Percentiles rank a stretch among this genome's conserved stretches.
Evolutionary conservation across 2,329 filamentous ascomycete species (phyloP).

Genomic region (Botrytis squamosa): DNA sequence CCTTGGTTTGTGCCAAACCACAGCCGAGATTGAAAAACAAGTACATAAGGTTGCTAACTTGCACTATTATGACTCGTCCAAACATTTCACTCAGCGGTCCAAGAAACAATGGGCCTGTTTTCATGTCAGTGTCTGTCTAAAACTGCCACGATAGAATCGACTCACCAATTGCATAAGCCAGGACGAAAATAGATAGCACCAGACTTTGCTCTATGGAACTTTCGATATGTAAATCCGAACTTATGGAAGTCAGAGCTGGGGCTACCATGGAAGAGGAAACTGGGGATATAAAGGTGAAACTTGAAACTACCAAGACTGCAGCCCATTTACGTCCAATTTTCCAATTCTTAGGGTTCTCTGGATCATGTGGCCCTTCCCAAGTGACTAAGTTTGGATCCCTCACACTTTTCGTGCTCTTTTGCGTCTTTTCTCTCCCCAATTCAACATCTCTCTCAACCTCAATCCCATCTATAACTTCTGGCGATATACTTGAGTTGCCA

Average conservation of each 20-base stretch:
- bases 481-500: conserved; percentile 24
- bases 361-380: conserved; percentile 34
- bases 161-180: conserved; percentile 41
- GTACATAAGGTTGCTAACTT: conserved; percentile 50
- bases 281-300: conserved; percentile 52
- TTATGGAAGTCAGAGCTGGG: conserved; percentile 51
- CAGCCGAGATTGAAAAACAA: conserved; percentile 54
- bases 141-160: neutral
- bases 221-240: conserved; percentile 53
- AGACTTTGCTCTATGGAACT: conserved; percentile 47
- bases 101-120: conserved; percentile 53
- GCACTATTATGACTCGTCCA: conserved; percentile 46
- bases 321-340: conserved; percentile 45
- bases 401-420: conserved; percentile 28
- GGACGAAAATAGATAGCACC: conserved; percentile 48
- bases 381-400: conserved; percentile 33
- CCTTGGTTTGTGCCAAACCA: conserved; percentile 47
- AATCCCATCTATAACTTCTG: conserved; percentile 32
- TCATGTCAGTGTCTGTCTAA: conserved; percentile 24
- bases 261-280: conserved; percentile 55
- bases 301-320: conserved; percentile 45
- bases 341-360: conserved; percentile 37
- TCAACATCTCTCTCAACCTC: conserved; percentile 34
- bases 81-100: conserved; percentile 57
- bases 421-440: conserved; percentile 26